A percentile compares a stretch with the other conserved stretches of the same genome.
phyloP scores from a whole-genome alignment of 2,329 filamentous ascomycete genomes.

The Trichoderma sp. region DNA sequence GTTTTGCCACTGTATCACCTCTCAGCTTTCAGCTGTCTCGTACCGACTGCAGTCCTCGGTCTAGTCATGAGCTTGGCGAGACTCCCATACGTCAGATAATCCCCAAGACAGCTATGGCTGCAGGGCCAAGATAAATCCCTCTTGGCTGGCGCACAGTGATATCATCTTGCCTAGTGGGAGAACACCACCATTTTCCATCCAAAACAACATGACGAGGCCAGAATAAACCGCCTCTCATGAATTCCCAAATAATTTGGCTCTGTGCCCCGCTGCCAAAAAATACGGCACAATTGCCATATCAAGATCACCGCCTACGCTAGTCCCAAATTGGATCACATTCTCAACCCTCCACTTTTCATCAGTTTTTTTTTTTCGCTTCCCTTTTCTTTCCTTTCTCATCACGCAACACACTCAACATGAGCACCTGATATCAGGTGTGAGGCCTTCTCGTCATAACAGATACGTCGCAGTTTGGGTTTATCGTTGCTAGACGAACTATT shows the following conservation, averaged over 20 bases:
- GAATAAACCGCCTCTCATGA: not conserved
- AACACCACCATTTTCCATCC: not conserved
- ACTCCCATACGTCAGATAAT: not conserved
- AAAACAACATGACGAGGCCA: conserved; percentile 1
- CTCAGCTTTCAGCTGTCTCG: conserved; percentile 11
- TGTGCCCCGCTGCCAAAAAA: not conserved
- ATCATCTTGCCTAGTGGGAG: not conserved
- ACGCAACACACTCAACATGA: conserved; percentile 38
- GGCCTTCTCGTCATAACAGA: conserved; percentile 29
- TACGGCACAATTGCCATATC: not conserved
- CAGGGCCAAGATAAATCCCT: not conserved
- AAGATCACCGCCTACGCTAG: conserved; percentile 6
- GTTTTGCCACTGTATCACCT: conserved; percentile 10
- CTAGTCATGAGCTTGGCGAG: not conserved
- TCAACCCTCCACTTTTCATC: conserved; percentile 3
- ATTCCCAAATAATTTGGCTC: not conserved
- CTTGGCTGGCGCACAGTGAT: not conserved
- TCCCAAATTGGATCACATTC: not conserved
- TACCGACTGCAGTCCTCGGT: not conserved
- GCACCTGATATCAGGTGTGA: conserved; percentile 20
- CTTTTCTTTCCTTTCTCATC: conserved; percentile 27
- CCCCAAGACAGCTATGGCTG: not conserved
- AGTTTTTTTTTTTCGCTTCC: not conserved
- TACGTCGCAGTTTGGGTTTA: conserved; percentile 28
- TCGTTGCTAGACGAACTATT: conserved; percentile 41